phyloP scores from a whole-genome alignment of 75 land plant species.

The Pseudotsuga menziesii region DNA sequence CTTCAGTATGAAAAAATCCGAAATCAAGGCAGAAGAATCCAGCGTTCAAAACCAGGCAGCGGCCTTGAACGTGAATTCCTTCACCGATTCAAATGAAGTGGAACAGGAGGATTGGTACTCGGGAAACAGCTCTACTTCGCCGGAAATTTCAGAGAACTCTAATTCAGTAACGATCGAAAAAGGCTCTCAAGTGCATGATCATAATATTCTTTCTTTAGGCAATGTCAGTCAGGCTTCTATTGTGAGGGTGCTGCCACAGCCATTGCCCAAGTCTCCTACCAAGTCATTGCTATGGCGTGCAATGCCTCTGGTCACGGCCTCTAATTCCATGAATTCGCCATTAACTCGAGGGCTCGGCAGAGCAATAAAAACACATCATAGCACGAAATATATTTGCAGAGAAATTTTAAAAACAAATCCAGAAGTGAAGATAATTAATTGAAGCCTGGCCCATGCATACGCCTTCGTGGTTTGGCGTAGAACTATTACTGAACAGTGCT shows the following conservation, averaged over 20 bases:
- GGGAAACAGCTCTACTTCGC: neutral
- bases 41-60: too few species aligned
- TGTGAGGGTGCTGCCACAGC: conserved; percentile 1
- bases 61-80: too few species aligned
- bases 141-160: neutral
- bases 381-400: too few species aligned
- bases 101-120: neutral
- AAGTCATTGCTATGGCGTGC: conserved; percentile 7
- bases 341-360: too few species aligned
- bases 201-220: neutral
- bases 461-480: too few species aligned
- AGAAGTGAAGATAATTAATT: too few species aligned
- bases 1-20: neutral
- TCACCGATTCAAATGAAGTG: neutral
- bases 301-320: neutral
- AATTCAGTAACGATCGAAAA: neutral
- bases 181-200: too few species aligned
- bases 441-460: too few species aligned
- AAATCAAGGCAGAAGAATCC: neutral
- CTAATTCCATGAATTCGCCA: too few species aligned
- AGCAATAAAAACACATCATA: too few species aligned
- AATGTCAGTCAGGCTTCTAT: neutral
- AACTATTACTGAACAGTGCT: too few species aligned
- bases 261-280: conserved; percentile 8
- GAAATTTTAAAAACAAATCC: too few species aligned